Conservation (phyloP, 108 stramenopile species). For the Seminavis robusta region DNA sequence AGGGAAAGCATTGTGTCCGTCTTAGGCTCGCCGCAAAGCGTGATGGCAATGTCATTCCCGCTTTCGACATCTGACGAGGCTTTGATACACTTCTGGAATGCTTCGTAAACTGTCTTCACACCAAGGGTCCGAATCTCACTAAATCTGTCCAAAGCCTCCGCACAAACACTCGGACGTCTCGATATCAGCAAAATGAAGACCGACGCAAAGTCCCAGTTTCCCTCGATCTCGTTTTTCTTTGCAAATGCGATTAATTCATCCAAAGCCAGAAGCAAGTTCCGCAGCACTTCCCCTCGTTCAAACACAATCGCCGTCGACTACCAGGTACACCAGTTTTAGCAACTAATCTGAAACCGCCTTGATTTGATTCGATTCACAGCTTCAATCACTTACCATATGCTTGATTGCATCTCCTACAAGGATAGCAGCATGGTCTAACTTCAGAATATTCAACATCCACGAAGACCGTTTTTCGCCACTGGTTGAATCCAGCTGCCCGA, state of each 20-base stretch:
- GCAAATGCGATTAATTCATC: constrained; percentile 34
- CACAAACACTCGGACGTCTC: constrained; percentile 52
- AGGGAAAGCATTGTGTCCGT: constrained; percentile 10
- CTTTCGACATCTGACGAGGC: background rate
- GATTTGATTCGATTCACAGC: background rate
- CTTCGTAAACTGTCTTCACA: constrained; percentile 34
- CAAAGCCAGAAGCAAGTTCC: constrained; percentile 39
- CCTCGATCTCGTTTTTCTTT: constrained; percentile 16
- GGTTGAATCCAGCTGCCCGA: background rate
- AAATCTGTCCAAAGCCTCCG: constrained; percentile 47
- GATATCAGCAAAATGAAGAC: constrained; percentile 56
- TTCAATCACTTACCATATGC: constrained; percentile 37
- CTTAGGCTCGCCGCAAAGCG: background rate
- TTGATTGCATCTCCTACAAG: constrained; percentile 41
- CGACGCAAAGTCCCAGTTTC: constrained; percentile 31
- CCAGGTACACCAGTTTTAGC: background rate
- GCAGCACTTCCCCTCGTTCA: constrained; percentile 59
- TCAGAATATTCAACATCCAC: constrained; percentile 44
- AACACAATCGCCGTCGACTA: constrained; percentile 43
- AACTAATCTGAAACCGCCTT: background rate
- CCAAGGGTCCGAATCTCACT: constrained; percentile 43
- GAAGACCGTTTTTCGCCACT: background rate
- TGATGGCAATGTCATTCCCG: background rate
- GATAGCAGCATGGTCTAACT: constrained; percentile 25
- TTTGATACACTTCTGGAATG: constrained; percentile 19